phyloP scores from a whole-genome alignment of 192 early-diverging fungal species.

The Backusella sp. region DNA sequence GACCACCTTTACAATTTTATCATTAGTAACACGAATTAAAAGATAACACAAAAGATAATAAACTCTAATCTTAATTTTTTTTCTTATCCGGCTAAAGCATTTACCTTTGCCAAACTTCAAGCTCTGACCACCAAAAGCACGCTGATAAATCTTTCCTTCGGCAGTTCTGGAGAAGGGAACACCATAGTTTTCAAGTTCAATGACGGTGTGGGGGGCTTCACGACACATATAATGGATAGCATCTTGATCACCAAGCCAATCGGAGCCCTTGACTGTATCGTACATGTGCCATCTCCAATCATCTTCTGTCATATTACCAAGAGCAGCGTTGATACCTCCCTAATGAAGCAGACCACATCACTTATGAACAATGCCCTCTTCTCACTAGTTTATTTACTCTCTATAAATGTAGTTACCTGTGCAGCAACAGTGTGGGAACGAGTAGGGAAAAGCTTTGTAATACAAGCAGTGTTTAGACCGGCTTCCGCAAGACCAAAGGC shows the following conservation, averaged over 20 bases:
- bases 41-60: background rate
- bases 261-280: constrained; percentile 98
- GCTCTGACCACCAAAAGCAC: constrained; percentile 98
- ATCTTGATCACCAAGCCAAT: constrained; percentile 99
- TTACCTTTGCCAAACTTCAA: constrained; percentile 89
- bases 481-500: constrained; percentile 95
- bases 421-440: constrained; percentile 98
- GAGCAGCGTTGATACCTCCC: constrained; percentile 98
- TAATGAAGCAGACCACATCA: constrained; percentile 13
- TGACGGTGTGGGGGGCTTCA: constrained; percentile 92
- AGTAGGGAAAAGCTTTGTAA: constrained; percentile 98
- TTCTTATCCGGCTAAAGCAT: background rate
- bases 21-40: background rate
- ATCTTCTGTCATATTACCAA: constrained; percentile 99
- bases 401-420: constrained; percentile 50
- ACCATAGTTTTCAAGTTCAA: constrained; percentile 98
- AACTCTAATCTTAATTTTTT: background rate
- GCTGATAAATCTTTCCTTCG: constrained; percentile 98
- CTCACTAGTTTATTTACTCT: background rate
- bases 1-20: constrained; percentile 60
- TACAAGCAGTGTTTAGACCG: constrained; percentile 96
- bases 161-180: constrained; percentile 97
- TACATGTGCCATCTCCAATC: constrained; percentile 99
- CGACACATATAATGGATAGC: constrained; percentile 99
- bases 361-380: background rate